Conservation (phyloP, 129 eudicot species). For the Scalesia atractyloides region DNA sequence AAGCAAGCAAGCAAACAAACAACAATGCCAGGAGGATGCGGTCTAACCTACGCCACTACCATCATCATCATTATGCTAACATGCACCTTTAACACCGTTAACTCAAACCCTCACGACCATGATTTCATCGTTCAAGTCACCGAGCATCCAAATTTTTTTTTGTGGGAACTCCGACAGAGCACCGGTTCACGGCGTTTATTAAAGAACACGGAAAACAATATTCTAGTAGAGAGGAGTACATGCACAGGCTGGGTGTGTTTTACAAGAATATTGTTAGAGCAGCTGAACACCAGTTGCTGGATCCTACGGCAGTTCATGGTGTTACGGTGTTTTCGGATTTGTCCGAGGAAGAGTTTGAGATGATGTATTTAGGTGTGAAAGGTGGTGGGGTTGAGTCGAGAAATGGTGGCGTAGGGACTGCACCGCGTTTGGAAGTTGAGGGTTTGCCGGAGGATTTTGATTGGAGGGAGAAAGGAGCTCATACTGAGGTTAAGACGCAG, state of each 20-base stretch:
- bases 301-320: conserved; percentile 87
- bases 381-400: neutral
- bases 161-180: conserved; percentile 58
- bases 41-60: conserved; percentile 41
- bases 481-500: conserved; percentile 90
- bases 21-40: conserved; percentile 23
- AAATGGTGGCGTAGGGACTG: conserved; percentile 21
- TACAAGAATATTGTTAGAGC: conserved; percentile 64
- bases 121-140: conserved; percentile 61
- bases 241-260: conserved; percentile 78
- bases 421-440: conserved; percentile 47
- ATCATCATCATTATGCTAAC: conserved; percentile 29
- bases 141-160: conserved; percentile 42
- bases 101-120: conserved; percentile 33
- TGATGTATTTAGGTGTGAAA: conserved; percentile 4
- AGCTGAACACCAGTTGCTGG: conserved; percentile 84
- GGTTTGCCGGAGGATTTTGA: conserved; percentile 81
- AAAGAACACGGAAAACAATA: conserved; percentile 60
- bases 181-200: conserved; percentile 52
- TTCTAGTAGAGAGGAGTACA: conserved; percentile 67
- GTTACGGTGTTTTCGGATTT: conserved; percentile 43
- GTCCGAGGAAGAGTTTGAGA: conserved; percentile 16
- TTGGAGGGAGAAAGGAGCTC: conserved; percentile 96
- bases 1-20: neutral
- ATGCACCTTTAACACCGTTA: conserved; percentile 29